Percentiles rank a stretch among this genome's conserved stretches.
phyloP scores from a whole-genome alignment of 331 rosid genomes.

The Rhamnella rubrinervis region DNA sequence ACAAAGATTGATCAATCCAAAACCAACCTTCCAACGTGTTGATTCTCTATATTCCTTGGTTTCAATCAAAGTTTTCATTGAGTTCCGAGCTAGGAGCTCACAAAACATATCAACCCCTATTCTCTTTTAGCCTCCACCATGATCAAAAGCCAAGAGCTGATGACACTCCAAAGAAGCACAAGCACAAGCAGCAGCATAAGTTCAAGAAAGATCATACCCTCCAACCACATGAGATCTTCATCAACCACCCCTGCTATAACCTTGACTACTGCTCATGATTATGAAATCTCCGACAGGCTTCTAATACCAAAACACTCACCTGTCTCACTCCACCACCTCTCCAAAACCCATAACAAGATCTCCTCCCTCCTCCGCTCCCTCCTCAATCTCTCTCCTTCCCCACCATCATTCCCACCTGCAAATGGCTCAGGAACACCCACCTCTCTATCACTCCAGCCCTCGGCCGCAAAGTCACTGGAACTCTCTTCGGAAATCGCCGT shows the following conservation, averaged over 20 bases:
- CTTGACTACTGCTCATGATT: slow-evolving; percentile 13
- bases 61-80: not conserved
- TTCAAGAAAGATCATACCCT: slow-evolving; percentile 46
- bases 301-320: slow-evolving; percentile 41
- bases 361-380: slow-evolving; percentile 62
- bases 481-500: slow-evolving; percentile 84
- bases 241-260: slow-evolving; percentile 18
- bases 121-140: slow-evolving; percentile 1
- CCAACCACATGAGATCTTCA: slow-evolving; percentile 22
- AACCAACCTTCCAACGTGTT: not conserved
- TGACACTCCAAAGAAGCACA: slow-evolving; percentile 48
- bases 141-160: slow-evolving; percentile 57
- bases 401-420: slow-evolving; percentile 55
- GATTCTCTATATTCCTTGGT: not conserved
- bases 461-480: slow-evolving; percentile 73
- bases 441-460: slow-evolving; percentile 51
- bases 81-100: no score
- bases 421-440: slow-evolving; percentile 62
- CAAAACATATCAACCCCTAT: no score
- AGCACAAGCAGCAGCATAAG: slow-evolving; percentile 40
- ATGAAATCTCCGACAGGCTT: slow-evolving; percentile 45
- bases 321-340: slow-evolving; percentile 6
- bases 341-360: slow-evolving; percentile 38
- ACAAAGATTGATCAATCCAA: not conserved
- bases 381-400: slow-evolving; percentile 65